Base-by-base conservation (phyloP, 2,329 filamentous ascomycete species). In the Aspergillus hiratsukae region DNA sequence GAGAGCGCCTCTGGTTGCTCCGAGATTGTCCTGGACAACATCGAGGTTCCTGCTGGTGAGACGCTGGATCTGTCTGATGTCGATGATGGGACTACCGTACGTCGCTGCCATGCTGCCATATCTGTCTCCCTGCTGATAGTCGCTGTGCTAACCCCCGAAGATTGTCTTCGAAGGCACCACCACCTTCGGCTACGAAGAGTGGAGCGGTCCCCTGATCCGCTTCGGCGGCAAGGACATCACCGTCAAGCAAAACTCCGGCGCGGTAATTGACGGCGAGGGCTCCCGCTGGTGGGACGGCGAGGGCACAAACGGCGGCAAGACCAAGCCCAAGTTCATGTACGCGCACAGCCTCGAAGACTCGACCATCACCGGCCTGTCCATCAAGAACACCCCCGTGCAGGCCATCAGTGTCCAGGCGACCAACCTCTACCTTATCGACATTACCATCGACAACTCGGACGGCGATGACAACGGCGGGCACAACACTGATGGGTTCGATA, bases 321-420 rank as follows among this genome's bases (percentile, higher is more conserved):
- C 69, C 23, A 88, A 88, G 79, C 85, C 86, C 62, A 83, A 87
- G 75, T 85, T 87, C 75, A 86, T 86, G 77, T 78, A 72, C 61
- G 79, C 79, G 23, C 72, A 74, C 56, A 48, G 51, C 4, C 58
- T 74, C 52, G 65, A 63, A 25, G 60, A 68, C 52, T 74, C 71
- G 17, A 65, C 62, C 35, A 73, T 75, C 60, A 63, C 59, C 21
- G 64, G 68, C 41, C 57, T 75, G 9, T 62, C 67, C 23, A 66
- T 75, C 61, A 64, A 71, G 66, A 73, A 75, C 62, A 72, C 71
- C 25, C 72, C 71, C 6, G 69, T 74, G 5, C 72, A 74, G 61
- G 70, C 66, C 23, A 69, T 75, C 61, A 70, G 73, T 54, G 58
- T 75, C 10, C 59, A 71, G 49, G 78, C 79, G 11, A 80, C 86